Base-by-base conservation (phyloP, 2,329 filamentous ascomycete species). In the Colletotrichum coccodes region DNA sequence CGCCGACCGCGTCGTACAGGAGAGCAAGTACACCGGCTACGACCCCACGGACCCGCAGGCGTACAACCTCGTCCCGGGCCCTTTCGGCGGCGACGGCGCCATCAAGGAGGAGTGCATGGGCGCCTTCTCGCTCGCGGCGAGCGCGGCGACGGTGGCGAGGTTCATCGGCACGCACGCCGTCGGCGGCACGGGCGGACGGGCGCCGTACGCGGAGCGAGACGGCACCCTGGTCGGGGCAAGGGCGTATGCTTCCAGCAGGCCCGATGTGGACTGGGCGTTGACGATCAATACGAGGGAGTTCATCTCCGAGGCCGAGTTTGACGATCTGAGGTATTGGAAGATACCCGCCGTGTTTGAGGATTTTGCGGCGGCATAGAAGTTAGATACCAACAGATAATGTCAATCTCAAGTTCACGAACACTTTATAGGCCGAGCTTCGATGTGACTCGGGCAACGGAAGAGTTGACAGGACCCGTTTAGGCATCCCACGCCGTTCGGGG, bases 101-200 rank as follows among this genome's bases (percentile, higher is more conserved):
- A 68, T 73, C 8, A 72, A 71, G 60, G 70, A 71, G 36, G 70
- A 70, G 53, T 59, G 47, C 12, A 26, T 53, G 8, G 69, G 57
- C 1, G 54, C 50, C 4, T 71, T 66, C 50, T 54, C 61, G 6
- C 47, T 73, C 21, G 70, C 67, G 9, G 57, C 68, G 1, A 71
- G 57, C 40, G 71, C 71, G 28, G 49, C 59, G 2, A 57, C 59
- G 0, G 28, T 71, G 2, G 65, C 65, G 18, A 40, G 40, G 23
- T 73, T 73, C 49, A 64, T 71, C 34, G 71, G 64, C 9, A 38
- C 26, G 12, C 60, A 73, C 23, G 65, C 71, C 7, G 71, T 63
- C 0, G 42, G 50, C 18, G 56, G 62, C 1, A 72, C 53, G 6
- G 65, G 65, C 3, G 49, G 57, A 1, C 62, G 65, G 8, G 50